phyloP scores from a whole-genome alignment of 208 protist genomes.

The Blastocrithidia nonstop region DNA sequence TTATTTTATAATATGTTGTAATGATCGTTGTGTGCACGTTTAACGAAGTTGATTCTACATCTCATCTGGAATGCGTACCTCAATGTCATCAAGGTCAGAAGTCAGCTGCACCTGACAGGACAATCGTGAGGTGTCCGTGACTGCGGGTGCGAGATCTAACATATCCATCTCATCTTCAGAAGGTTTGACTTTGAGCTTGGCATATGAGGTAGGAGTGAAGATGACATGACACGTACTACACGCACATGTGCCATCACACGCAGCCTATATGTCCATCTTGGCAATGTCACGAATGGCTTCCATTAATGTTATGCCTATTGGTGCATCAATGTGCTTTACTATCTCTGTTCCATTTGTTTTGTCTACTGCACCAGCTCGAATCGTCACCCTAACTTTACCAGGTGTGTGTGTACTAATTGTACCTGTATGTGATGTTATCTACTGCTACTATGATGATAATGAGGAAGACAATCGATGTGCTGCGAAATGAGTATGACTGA shows the following conservation, averaged over 20 bases:
- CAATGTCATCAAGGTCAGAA: constrained; percentile 23
- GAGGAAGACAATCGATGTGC: no score
- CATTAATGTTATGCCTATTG: constrained; percentile 75
- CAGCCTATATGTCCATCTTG: constrained; percentile 90
- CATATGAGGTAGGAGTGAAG: constrained; percentile 21
- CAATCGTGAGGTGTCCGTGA: constrained; percentile 52
- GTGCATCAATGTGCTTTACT: constrained; percentile 15
- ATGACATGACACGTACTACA: constrained; percentile 95
- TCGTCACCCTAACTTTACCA: constrained; percentile 22
- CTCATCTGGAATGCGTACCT: constrained; percentile 30
- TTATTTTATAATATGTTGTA: no score
- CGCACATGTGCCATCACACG: constrained; percentile 91
- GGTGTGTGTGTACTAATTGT: constrained; percentile 7
- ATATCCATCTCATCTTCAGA: constrained; percentile 91
- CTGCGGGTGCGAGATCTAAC: constrained; percentile 65
- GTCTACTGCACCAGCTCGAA: no score
- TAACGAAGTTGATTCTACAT: no score
- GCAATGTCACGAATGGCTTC: constrained; percentile 84
- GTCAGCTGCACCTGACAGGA: constrained; percentile 63
- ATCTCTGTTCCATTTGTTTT: constrained; percentile 7
- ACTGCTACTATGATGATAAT: no score
- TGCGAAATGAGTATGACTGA: no score
- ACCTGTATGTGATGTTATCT: background rate
- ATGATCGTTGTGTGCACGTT: no score
- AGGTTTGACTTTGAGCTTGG: constrained; percentile 5